Conservation (phyloP, 2,329 filamentous ascomycete species). For the Fonsecaea pugnacius region DNA sequence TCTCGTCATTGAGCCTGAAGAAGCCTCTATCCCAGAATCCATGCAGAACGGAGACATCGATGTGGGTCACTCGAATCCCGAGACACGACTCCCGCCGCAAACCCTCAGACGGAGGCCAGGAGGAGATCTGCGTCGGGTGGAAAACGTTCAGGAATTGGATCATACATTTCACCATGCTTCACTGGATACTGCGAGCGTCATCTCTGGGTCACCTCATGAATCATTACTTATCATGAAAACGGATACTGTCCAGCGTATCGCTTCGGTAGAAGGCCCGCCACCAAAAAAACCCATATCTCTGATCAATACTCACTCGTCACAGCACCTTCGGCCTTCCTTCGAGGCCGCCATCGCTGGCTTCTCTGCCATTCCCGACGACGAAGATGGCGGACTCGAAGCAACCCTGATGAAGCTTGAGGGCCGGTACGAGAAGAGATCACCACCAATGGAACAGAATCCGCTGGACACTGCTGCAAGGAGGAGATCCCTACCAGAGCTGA, state of each 20-base stretch:
- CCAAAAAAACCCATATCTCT: conserved; percentile 48
- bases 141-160: conserved; percentile 67
- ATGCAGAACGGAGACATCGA: conserved; percentile 5
- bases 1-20: neutral
- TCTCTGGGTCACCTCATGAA: conserved; percentile 37
- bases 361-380: conserved; percentile 84
- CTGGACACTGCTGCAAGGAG: conserved; percentile 24
- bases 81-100: conserved; percentile 46
- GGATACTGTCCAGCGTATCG: conserved; percentile 27
- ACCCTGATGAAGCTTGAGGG: conserved; percentile 90
- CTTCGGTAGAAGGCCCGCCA: conserved; percentile 31
- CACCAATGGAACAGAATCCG: conserved; percentile 34
- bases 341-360: conserved; percentile 86
- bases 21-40: neutral
- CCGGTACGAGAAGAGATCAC: conserved; percentile 66
- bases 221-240: conserved; percentile 40
- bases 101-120: conserved; percentile 73
- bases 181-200: conserved; percentile 44
- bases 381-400: conserved; percentile 89
- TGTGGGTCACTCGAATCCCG: neutral
- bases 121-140: conserved; percentile 72
- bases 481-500: conserved; percentile 32
- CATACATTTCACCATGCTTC: conserved; percentile 45
- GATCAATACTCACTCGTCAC: conserved; percentile 59
- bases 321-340: conserved; percentile 71